phyloP scores from a whole-genome alignment of 352 stramenopile genomes.

The Aphanomyces stellatus region DNA sequence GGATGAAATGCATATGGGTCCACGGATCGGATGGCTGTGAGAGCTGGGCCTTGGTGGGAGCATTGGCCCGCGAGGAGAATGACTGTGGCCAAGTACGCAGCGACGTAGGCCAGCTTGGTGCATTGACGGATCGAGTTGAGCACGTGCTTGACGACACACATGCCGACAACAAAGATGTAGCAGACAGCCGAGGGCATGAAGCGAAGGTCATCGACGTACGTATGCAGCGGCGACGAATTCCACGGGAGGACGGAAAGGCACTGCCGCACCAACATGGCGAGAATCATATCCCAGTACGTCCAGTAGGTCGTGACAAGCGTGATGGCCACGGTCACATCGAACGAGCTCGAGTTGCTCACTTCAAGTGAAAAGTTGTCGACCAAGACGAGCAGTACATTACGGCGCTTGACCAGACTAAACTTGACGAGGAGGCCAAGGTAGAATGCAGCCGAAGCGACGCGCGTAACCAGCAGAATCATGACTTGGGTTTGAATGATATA shows the following conservation, averaged over 20 bases:
- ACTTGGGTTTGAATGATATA: background rate
- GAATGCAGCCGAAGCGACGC: background rate
- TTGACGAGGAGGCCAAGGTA: background rate
- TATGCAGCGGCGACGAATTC: background rate
- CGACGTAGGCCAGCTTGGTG: background rate
- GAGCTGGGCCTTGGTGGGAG: background rate
- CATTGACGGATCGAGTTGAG: background rate
- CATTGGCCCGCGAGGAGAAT: background rate
- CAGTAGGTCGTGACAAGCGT: background rate
- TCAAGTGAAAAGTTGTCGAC: background rate
- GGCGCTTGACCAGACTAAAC: background rate
- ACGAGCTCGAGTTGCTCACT: background rate
- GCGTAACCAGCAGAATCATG: background rate
- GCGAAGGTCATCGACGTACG: background rate
- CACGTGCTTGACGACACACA: background rate
- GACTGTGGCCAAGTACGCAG: background rate
- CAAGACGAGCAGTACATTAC: background rate
- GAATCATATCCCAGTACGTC: background rate
- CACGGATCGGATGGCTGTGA: background rate
- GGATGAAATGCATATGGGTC: background rate
- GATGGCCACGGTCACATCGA: background rate
- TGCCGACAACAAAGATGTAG: background rate
- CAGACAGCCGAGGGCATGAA: background rate
- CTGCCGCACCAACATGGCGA: background rate
- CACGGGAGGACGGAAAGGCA: background rate